These are phyloP conservation scores for Fagopyrum esculentum DNA, from an alignment of 148 eudicot species.

Conservation along the genomic window DNA sequence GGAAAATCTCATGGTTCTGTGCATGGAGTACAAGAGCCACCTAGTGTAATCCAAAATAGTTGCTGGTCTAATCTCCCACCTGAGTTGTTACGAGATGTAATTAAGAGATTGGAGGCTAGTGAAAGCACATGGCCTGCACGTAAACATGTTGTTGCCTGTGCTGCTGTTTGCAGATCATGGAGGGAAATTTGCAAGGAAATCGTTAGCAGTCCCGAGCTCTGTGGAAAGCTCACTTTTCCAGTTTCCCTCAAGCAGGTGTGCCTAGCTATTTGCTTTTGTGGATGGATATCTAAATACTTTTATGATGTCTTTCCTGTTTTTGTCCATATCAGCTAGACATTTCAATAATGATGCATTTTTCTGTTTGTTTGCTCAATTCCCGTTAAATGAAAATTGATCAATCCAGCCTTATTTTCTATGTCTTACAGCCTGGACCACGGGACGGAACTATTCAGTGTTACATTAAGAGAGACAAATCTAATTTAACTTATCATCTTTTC, in stretches of 20 bases:
- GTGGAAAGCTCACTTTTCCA: slow-evolving; percentile 83
- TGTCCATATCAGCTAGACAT: neutral
- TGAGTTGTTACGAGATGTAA: slow-evolving; percentile 71
- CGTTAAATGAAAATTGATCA: neutral
- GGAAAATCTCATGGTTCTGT: slow-evolving; percentile 86
- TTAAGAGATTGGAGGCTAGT: slow-evolving; percentile 79
- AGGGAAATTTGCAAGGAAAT: slow-evolving; percentile 88
- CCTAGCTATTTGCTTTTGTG: neutral
- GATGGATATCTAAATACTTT: neutral
- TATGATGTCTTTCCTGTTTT: neutral
- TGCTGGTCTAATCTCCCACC: slow-evolving; percentile 89
- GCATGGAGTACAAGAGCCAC: slow-evolving; percentile 58
- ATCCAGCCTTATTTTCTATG: neutral
- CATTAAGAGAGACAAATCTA: slow-evolving; percentile 81
- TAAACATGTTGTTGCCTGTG: slow-evolving; percentile 86
- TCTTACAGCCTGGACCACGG: slow-evolving; percentile 69
- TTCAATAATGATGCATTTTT: neutral
- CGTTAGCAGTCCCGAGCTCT: slow-evolving; percentile 58
- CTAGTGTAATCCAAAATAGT: slow-evolving; percentile 49
- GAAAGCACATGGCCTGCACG: slow-evolving; percentile 83
- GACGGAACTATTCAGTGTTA: slow-evolving; percentile 85
- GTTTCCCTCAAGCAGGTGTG: slow-evolving; percentile 85
- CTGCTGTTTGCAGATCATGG: slow-evolving; percentile 83
- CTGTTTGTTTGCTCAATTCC: neutral
- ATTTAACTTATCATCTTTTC: slow-evolving; percentile 75